These are phyloP conservation scores for Jacaranda mimosifolia DNA, from an alignment of 257 asterid species.

Conservation along the genomic window DNA sequence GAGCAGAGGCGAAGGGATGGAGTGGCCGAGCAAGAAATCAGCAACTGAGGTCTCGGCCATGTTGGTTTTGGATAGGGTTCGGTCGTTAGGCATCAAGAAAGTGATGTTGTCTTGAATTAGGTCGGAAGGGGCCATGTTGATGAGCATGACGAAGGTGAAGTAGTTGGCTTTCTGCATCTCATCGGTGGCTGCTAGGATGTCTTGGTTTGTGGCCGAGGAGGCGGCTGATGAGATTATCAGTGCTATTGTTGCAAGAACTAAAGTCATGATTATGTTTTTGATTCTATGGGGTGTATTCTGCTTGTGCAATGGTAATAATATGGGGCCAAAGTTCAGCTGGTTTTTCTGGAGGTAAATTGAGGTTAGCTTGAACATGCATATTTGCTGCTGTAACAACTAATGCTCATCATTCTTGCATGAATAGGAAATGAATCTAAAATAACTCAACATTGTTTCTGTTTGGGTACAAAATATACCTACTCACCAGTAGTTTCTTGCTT, in stretches of 20 bases:
- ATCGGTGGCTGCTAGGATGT: conserved; percentile 41
- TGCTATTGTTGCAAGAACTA: conserved; percentile 21
- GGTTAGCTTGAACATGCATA: conserved; percentile 48
- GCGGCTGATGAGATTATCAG: conserved; percentile 13
- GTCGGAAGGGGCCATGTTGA: conserved; percentile 59
- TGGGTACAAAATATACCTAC: neutral
- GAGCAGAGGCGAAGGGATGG: conserved; percentile 60
- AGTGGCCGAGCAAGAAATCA: conserved; percentile 64
- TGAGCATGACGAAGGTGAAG: conserved; percentile 65
- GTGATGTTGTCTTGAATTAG: conserved; percentile 50
- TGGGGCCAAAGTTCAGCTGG: conserved; percentile 3
- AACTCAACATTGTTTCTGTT: neutral
- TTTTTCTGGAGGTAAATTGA: neutral
- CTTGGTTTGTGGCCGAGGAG: conserved; percentile 17
- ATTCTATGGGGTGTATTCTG: neutral
- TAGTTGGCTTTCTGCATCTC: conserved; percentile 72
- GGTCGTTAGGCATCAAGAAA: conserved; percentile 72
- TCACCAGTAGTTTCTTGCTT: too few species aligned
- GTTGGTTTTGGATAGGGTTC: conserved; percentile 40
- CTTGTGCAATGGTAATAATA: neutral
- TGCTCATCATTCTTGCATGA: conserved; percentile 45
- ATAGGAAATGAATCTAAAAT: neutral
- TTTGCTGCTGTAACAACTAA: conserved; percentile 46
- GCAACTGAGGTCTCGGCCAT: conserved; percentile 28
- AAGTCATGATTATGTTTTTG: neutral